These are phyloP conservation scores for Golubevia sp. DNA, from an alignment of 1,284 basidiomycete genomes.

Conservation along the genomic window DNA sequence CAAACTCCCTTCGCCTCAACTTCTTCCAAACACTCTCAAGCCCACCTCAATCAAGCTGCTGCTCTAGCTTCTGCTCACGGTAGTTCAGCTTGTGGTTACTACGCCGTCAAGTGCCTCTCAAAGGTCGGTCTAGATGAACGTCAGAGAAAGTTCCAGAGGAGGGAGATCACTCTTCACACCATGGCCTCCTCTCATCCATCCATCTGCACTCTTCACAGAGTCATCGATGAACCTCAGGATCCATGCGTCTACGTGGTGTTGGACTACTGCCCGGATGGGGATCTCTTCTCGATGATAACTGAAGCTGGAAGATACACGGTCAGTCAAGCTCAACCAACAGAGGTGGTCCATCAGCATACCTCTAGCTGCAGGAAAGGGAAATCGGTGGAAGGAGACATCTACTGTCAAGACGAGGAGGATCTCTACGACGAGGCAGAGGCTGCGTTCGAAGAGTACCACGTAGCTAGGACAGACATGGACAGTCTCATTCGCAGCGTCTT, in stretches of 20 bases:
- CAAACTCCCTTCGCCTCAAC: constrained; percentile 23
- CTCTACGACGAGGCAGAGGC: constrained; percentile 19
- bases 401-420: constrained; percentile 11
- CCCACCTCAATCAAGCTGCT: constrained; percentile 4
- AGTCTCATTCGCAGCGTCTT: constrained; percentile 49
- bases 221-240: constrained; percentile 71
- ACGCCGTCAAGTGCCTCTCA: constrained; percentile 84
- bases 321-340: too few relatives aligned
- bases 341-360: too few relatives aligned
- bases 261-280: constrained; percentile 80
- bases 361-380: too few relatives aligned
- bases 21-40: constrained; percentile 6
- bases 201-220: constrained; percentile 85
- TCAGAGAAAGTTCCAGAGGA: constrained; percentile 78
- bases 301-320: constrained; percentile 68
- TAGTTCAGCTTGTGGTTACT: constrained; percentile 62
- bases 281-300: constrained; percentile 81
- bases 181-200: constrained; percentile 75
- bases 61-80: constrained; percentile 34
- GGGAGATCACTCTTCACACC: constrained; percentile 71
- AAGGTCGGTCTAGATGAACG: constrained; percentile 70
- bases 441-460: constrained; percentile 14
- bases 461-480: constrained; percentile 36
- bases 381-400: too few relatives aligned
- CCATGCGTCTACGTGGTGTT: constrained; percentile 70